Percentiles rank a stretch among this genome's conserved stretches.
These are phyloP conservation scores for Turritis glabra DNA, from an alignment of 345 rosid species.

Conservation along the genomic window DNA sequence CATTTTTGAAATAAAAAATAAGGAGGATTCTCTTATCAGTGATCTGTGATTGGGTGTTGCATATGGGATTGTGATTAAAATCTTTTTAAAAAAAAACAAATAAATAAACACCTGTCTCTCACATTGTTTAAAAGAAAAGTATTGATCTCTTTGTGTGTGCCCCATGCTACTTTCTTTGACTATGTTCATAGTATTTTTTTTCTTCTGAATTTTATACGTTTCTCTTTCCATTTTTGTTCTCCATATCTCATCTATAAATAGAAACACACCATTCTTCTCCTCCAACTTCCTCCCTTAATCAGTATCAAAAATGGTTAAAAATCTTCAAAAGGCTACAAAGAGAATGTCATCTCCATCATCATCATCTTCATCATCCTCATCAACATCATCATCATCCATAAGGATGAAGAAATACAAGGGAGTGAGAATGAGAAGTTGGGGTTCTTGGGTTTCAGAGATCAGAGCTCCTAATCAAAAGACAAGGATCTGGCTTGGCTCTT, in stretches of 20 bases:
- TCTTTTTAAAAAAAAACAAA: background rate
- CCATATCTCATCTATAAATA: constrained; percentile 41
- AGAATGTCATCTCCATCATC: constrained; percentile 38
- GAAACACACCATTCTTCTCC: constrained; percentile 17
- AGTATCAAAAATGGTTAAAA: constrained; percentile 59
- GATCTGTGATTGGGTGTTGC: constrained; percentile 39
- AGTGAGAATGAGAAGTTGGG: constrained; percentile 99
- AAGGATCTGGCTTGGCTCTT: constrained; percentile 96
- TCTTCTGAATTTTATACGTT: background rate
- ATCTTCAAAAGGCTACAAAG: constrained; percentile 47
- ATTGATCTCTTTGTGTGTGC: constrained; percentile 26
- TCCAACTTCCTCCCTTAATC: constrained; percentile 16
- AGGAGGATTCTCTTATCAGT: background rate
- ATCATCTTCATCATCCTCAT: constrained; percentile 18
- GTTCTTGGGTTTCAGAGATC: constrained; percentile 98
- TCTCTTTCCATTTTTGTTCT: constrained; percentile 31
- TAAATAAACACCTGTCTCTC: constrained; percentile 20
- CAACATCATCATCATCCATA: constrained; percentile 37
- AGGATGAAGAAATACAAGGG: constrained; percentile 82
- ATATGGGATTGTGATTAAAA: constrained; percentile 30
- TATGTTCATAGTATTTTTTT: constrained; percentile 22
- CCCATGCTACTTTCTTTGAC: constrained; percentile 42
- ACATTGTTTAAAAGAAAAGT: constrained; percentile 23
- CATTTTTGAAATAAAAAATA: background rate
- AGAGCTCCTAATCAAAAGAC: constrained; percentile 96